Percentiles rank a stretch among this genome's conserved stretches.
Evolutionary conservation across 2,329 filamentous ascomycete species (phyloP).

Genomic region (Sporothrix variecibatus): DNA sequence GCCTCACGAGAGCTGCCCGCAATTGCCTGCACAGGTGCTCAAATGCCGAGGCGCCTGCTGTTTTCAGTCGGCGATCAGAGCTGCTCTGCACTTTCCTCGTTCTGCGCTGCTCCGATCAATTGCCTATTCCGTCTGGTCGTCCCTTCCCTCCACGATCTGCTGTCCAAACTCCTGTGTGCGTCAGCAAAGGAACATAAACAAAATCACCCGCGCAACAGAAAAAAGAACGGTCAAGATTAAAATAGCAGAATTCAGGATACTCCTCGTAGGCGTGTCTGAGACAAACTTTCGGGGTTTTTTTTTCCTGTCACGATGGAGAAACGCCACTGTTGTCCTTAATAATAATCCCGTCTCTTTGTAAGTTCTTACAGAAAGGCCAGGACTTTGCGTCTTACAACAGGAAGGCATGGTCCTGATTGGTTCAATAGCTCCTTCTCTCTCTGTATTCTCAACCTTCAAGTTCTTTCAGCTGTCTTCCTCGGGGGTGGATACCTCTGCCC

Average conservation of each 20-base stretch:
- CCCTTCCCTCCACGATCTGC: background rate
- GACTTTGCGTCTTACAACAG: background rate
- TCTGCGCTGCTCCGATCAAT: background rate
- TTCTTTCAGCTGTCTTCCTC: background rate
- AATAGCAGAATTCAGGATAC: background rate
- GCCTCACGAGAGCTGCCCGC: background rate
- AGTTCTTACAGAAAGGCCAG: background rate
- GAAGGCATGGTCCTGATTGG: background rate
- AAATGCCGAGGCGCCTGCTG: background rate
- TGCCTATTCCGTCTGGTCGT: constrained; percentile 5
- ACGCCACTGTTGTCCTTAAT: background rate
- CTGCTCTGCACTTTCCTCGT: background rate
- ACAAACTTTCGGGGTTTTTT: background rate
- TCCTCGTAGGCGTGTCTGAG: background rate
- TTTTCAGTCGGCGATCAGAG: background rate
- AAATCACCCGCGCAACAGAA: background rate
- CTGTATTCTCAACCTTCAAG: too few species aligned
- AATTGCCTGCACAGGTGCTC: background rate
- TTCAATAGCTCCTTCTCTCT: background rate
- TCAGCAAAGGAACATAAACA: background rate
- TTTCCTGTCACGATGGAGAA: background rate
- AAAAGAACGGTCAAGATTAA: background rate
- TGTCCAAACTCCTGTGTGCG: background rate
- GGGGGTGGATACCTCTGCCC: constrained; percentile 3
- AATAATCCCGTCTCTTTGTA: background rate